Evolutionary conservation across 2,329 filamentous ascomycete species (phyloP).

Genomic region (Xylaria sp.): DNA sequence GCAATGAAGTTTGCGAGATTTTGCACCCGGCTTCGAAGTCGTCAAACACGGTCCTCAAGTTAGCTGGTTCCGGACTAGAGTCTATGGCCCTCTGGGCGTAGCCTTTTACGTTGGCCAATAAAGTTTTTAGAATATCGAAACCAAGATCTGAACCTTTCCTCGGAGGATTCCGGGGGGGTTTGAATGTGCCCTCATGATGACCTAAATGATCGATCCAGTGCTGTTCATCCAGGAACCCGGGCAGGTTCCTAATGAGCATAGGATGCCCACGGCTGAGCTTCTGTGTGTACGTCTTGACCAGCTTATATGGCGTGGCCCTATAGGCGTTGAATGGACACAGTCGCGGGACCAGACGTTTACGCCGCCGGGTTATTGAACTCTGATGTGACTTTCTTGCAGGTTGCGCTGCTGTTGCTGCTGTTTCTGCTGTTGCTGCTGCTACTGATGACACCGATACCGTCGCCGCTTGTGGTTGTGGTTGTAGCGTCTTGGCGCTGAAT

Average conservation of each 20-base stretch:
- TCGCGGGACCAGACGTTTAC: neutral
- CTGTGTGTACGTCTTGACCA: slow-evolving; percentile 24
- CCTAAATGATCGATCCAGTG: slow-evolving; percentile 16
- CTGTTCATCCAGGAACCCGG: slow-evolving; percentile 25
- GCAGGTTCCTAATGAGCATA: slow-evolving; percentile 27
- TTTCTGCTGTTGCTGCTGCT: too few relatives aligned
- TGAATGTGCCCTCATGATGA: slow-evolving; percentile 22
- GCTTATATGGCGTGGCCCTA: slow-evolving; percentile 14
- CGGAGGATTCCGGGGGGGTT: neutral
- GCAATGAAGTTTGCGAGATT: slow-evolving; percentile 3
- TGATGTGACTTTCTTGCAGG: neutral
- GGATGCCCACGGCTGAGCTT: slow-evolving; percentile 15
- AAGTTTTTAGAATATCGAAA: slow-evolving; percentile 22
- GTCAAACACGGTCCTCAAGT: slow-evolving; percentile 20
- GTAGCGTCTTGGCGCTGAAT: neutral
- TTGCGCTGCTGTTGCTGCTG: neutral
- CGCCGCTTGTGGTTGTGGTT: neutral
- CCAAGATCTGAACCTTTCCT: neutral
- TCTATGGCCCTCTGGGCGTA: neutral
- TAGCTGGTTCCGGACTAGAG: neutral
- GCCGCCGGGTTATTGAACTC: neutral
- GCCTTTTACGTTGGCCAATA: slow-evolving; percentile 19
- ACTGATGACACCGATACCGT: neutral
- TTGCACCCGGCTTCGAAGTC: slow-evolving; percentile 16
- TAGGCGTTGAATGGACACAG: slow-evolving; percentile 23